Base-by-base conservation (phyloP, 2,329 filamentous ascomycete species). In the Lomentospora prolificans region DNA sequence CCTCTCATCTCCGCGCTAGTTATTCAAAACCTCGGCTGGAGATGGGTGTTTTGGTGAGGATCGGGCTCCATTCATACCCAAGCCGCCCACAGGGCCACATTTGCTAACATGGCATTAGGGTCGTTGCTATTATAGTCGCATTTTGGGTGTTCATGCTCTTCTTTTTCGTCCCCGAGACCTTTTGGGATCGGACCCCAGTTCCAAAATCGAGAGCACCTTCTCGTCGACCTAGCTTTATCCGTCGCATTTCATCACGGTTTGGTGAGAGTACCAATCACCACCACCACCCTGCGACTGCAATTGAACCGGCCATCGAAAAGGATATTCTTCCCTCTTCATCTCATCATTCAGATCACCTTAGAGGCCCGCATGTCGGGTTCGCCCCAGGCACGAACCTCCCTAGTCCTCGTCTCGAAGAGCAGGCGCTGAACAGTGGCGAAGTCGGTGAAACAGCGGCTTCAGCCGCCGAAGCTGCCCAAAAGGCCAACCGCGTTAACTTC, bases 161-260 rank as follows among this genome's bases (percentile, higher is more conserved):
- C 67, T 76, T 96, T 58, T 95, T 96, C 63, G 89, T 96, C 0
- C 92, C 92, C 0, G 92, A 97, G 71, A 96, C 90, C 0, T 96
- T 96, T 61, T 97, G 92, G 92, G 90, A 96, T 68, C 79, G 92
- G 51, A 86, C 86, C 2, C 90, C 91, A 2, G 57, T 69, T 28
- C 70, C 71, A 1, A 67, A 63, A 50, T 65, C 69, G 3, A 65
- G 68, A 19, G 69, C 69, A 41, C 62, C 68, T 2, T 66, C 66
- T 5, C 73, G 68, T 57, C 66, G 75, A 19, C 74, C 75, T 1
- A 70, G 69, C 55, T 69, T 81, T 54, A 72, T 80, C 56, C 74
- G 71, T 22, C 69, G 77, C 4, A 64, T 73, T 19, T 80, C 78
- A 0, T 78, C 75, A 1, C 70, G 67, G 33, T 67, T 66, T 44